phyloP scores from a whole-genome alignment of 306 rosid species.

The Vigna unguiculata region DNA sequence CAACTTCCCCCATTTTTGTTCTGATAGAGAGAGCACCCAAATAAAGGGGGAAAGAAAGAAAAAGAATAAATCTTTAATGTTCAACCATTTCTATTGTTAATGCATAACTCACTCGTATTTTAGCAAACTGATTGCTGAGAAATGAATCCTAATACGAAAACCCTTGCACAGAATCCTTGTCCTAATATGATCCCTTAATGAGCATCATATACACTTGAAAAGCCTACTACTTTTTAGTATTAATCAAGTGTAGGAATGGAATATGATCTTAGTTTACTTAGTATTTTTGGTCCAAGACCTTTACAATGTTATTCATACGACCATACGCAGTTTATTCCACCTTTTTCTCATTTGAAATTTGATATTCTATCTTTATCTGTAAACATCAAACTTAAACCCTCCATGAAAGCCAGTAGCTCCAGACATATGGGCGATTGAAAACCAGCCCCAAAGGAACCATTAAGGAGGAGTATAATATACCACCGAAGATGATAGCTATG shows the following conservation, averaged over 20 bases:
- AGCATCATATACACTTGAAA: conserved; percentile 1
- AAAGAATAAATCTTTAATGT: not conserved
- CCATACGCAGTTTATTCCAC: not conserved
- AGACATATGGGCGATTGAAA: not conserved
- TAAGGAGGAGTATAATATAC: not conserved
- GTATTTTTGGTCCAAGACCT: not conserved
- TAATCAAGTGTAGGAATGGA: not conserved
- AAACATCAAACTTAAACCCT: not conserved
- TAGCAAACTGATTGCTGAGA: not conserved
- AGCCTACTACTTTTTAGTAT: not conserved
- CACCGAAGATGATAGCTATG: conserved; percentile 1
- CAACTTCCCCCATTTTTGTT: conserved; percentile 1
- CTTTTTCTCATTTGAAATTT: not conserved
- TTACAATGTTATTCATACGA: not conserved
- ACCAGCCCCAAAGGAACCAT: not conserved
- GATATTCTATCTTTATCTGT: conserved; percentile 3
- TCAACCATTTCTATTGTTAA: not conserved
- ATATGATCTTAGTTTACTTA: not conserved
- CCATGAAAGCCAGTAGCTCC: not conserved
- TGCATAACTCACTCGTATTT: not conserved
- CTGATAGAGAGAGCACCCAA: conserved; percentile 11
- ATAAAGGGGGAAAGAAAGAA: not conserved
- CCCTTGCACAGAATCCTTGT: not conserved
- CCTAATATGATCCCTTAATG: not conserved
- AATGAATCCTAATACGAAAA: not conserved